Percentiles rank a stretch among this genome's conserved stretches.
phyloP scores from a whole-genome alignment of 257 asterid genomes.

The Jacaranda mimosifolia region DNA sequence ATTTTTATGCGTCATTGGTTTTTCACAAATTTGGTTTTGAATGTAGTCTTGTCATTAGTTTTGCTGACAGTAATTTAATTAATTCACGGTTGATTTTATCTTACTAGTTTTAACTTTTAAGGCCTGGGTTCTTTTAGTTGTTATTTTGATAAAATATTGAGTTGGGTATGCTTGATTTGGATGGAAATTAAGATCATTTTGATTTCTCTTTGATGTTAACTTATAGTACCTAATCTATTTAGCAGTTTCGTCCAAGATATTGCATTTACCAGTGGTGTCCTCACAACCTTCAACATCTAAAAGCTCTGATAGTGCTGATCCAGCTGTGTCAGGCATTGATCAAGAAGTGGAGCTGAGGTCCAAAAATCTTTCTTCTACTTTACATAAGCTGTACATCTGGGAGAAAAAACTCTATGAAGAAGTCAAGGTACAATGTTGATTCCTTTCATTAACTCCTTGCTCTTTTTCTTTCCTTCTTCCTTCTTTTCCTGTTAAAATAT shows the following conservation, averaged over 20 bases:
- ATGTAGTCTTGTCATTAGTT: not conserved
- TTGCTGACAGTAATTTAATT: no score
- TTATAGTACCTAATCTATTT: no score
- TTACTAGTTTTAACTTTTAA: not conserved
- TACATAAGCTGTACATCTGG: constrained; percentile 91
- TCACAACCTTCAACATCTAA: constrained; percentile 73
- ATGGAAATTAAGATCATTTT: constrained; percentile 18
- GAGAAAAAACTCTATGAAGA: constrained; percentile 96
- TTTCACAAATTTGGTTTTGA: constrained; percentile 28
- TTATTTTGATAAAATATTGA: not conserved
- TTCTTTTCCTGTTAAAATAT: constrained; percentile 25
- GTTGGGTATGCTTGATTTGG: no score
- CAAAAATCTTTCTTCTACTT: constrained; percentile 81
- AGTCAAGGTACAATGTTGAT: constrained; percentile 74
- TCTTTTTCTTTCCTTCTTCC: constrained; percentile 16
- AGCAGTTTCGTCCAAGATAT: constrained; percentile 84
- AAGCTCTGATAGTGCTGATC: constrained; percentile 57
- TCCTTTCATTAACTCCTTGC: constrained; percentile 22
- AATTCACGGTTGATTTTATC: not conserved
- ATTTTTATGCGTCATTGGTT: constrained; percentile 38
- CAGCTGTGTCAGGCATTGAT: constrained; percentile 57
- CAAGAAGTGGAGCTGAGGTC: constrained; percentile 70
- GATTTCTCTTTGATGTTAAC: constrained; percentile 22
- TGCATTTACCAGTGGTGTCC: constrained; percentile 65
- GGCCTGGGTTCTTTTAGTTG: not conserved